phyloP scores from a whole-genome alignment of 768 basidiomycete species.

The Leccinum uliginosum region DNA sequence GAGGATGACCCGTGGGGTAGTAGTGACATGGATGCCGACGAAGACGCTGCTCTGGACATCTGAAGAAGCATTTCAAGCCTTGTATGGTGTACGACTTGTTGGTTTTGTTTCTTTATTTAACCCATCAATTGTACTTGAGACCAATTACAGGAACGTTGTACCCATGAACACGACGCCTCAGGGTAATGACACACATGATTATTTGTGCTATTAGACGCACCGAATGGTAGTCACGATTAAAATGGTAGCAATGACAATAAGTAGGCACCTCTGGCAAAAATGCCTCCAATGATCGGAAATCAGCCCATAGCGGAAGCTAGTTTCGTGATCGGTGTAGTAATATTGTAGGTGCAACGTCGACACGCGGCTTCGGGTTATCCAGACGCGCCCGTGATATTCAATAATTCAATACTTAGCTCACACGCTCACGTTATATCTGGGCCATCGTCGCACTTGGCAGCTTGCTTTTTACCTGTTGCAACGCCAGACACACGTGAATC shows the following conservation, averaged over 20 bases:
- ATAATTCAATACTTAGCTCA: no score
- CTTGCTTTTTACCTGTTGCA: neutral
- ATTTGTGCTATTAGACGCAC: neutral
- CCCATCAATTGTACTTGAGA: constrained; percentile 21
- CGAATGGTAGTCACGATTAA: neutral
- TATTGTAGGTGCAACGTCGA: neutral
- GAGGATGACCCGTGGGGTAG: constrained; percentile 23
- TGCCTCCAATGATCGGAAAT: neutral
- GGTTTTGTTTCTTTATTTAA: constrained; percentile 16
- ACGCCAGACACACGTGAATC: neutral
- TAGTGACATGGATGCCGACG: constrained; percentile 15
- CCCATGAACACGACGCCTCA: neutral
- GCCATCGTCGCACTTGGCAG: no score
- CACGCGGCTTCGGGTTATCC: neutral
- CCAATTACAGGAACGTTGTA: neutral
- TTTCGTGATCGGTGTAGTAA: neutral
- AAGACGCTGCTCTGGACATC: constrained; percentile 15
- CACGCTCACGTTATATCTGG: neutral
- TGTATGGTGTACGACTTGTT: constrained; percentile 18
- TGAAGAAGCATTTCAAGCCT: constrained; percentile 10
- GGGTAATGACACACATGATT: neutral
- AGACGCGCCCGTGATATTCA: neutral
- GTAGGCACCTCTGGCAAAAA: neutral
- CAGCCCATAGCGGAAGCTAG: neutral
- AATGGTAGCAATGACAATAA: neutral